These are phyloP conservation scores for Phalaenopsis equestris DNA, from an alignment of 106 monocot genomes.

Conservation along the genomic window DNA sequence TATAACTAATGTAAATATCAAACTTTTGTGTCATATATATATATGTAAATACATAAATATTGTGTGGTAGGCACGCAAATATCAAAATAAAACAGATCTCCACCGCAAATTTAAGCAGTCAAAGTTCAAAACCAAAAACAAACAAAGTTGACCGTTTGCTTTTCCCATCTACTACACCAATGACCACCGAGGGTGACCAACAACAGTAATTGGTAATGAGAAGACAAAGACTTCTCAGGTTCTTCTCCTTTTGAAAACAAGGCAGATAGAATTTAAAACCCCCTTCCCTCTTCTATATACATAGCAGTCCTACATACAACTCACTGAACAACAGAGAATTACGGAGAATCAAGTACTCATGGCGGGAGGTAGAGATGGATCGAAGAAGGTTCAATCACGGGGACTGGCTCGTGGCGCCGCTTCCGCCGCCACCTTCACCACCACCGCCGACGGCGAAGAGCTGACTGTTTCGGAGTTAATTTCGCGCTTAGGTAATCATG, in stretches of 20 bases:
- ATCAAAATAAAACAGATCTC: too few species aligned
- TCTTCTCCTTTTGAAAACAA: neutral
- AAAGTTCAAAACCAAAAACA: neutral
- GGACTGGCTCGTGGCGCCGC: neutral
- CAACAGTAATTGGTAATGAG: neutral
- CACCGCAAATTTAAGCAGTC: neutral
- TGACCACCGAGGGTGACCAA: neutral
- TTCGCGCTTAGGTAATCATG: neutral
- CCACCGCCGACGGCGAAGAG: slow-evolving; percentile 1
- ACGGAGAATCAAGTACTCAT: neutral
- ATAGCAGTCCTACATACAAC: neutral
- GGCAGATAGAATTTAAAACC: neutral
- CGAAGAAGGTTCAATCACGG: neutral
- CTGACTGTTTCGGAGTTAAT: slow-evolving; percentile 6
- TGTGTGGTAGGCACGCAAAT: too few species aligned
- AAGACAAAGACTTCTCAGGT: slow-evolving; percentile 5
- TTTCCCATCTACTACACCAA: neutral
- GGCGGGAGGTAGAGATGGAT: neutral
- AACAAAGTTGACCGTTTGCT: neutral
- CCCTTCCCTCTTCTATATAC: neutral
- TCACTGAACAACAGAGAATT: neutral
- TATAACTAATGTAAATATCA: too few species aligned
- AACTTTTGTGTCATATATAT: too few species aligned
- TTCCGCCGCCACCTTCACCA: neutral
- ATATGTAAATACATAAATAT: too few species aligned